These are phyloP conservation scores for Pulveroboletus ravenelii DNA, from an alignment of 768 basidiomycete species.

Conservation along the genomic window DNA sequence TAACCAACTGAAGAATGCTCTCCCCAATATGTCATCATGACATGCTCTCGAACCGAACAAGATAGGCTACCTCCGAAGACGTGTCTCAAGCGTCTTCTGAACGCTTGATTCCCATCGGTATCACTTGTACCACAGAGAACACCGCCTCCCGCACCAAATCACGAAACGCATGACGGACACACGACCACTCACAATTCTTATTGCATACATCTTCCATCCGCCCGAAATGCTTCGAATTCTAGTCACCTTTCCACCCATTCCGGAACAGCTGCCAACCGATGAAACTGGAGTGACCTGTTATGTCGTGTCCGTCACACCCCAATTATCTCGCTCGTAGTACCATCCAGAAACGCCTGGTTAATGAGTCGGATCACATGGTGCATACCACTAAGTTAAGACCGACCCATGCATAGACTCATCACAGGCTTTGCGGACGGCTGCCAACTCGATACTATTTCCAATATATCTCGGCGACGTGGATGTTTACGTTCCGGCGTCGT, in stretches of 20 bases:
- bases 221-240: background rate
- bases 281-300: background rate
- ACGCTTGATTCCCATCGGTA: slow-evolving; percentile 5
- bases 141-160: background rate
- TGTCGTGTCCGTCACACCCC: background rate
- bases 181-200: background rate
- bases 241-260: background rate
- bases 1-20: background rate
- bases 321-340: slow-evolving; percentile 3
- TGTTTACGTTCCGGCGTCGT: background rate
- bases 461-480: background rate
- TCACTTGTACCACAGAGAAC: background rate
- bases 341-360: background rate
- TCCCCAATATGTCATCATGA: background rate
- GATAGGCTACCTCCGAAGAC: background rate
- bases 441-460: background rate
- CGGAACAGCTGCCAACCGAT: background rate
- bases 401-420: background rate
- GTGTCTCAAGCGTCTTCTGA: slow-evolving; percentile 3
- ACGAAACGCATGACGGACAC: background rate
- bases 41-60: background rate
- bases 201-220: background rate
- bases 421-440: background rate
- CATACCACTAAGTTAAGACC: background rate
- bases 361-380: background rate